Base-by-base conservation (phyloP, 2,329 filamentous ascomycete genomes). In the Fusarium luffae region DNA sequence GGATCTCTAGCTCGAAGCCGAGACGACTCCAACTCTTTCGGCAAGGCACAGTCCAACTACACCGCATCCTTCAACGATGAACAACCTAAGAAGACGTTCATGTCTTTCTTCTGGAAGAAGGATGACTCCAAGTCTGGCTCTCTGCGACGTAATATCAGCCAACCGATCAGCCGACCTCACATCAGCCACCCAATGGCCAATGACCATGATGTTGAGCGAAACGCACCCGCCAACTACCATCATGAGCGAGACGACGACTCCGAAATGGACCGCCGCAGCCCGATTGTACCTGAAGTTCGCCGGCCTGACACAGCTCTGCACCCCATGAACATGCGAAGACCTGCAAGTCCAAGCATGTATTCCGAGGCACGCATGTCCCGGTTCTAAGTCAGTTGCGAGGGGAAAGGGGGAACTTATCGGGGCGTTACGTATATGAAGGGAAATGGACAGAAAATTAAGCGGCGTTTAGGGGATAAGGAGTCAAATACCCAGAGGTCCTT, bases 1-100 rank as follows among this genome's bases (percentile, higher is more conserved):
- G 94, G 94, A 60, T 92, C 91, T 18, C 88, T 92, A 13, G 88
- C 89, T 14, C 82, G 28, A 80, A 85, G 68, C 82, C 59, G 86
- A 70, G 62, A 71, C 16, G 72, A 71, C 7, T 21, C 23, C 8
- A 49, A 70, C 10, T 76, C 74, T 74, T 78, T 77, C 77, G 51
- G 67, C 56, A 70, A 71, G 44, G 77, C 81, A 60, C 80, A 80
- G 73, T 82, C 82, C 46, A 74, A 79, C 50, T 78, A 81, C 56
- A 84, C 78, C 72, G 79, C 78, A 73, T 85, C 80, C 2, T 63
- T 81, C 51, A 74, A 75, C 63, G 77, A 81, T 47, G 82, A 85
- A 71, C 84, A 85, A 77, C 78, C 77, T 21, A 69, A 68, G 54
- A 72, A 65, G 60, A 76, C 71, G 30, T 77, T 81, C 66, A 71